Evolutionary conservation across 2,329 filamentous ascomycete species (phyloP).

Genomic region (Zymoseptoria tritici): DNA sequence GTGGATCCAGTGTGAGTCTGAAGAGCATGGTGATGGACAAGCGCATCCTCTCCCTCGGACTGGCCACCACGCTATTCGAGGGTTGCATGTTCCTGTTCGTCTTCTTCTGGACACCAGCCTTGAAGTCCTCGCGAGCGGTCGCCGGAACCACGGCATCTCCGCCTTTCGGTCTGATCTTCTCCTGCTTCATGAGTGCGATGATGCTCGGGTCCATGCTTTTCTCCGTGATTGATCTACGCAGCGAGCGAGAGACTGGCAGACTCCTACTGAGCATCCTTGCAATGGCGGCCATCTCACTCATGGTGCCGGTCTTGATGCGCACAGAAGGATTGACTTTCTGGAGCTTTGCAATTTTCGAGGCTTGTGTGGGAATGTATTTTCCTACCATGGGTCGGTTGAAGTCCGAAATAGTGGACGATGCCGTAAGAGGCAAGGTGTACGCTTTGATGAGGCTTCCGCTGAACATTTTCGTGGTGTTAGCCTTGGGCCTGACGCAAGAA

Average conservation of each 20-base stretch:
- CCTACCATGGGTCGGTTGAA: slow-evolving; percentile 51
- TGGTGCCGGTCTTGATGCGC: slow-evolving; percentile 33
- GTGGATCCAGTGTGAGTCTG: slow-evolving; percentile 1
- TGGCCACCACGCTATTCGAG: slow-evolving; percentile 53
- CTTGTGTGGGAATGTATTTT: slow-evolving; percentile 52
- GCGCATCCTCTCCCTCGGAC: slow-evolving; percentile 44
- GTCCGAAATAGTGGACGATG: slow-evolving; percentile 48
- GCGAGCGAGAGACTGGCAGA: slow-evolving; percentile 13
- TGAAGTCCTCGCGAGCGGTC: slow-evolving; percentile 29
- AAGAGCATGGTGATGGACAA: slow-evolving; percentile 30
- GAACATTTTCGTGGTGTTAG: slow-evolving; percentile 50
- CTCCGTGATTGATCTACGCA: slow-evolving; percentile 21
- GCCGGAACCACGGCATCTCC: slow-evolving; percentile 11
- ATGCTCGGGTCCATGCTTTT: slow-evolving; percentile 53
- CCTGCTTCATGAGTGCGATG: slow-evolving; percentile 53
- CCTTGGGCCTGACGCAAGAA: slow-evolving; percentile 40
- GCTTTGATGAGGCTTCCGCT: slow-evolving; percentile 52
- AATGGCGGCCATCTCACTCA: slow-evolving; percentile 32
- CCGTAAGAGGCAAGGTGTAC: slow-evolving; percentile 48
- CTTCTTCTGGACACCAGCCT: slow-evolving; percentile 54
- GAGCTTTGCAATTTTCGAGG: slow-evolving; percentile 52
- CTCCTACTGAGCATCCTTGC: slow-evolving; percentile 36
- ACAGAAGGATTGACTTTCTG: slow-evolving; percentile 44
- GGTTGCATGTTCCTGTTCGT: slow-evolving; percentile 57
- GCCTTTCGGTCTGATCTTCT: slow-evolving; percentile 48